Base-by-base conservation (phyloP, 192 early-diverging fungal genomes). In the Backusella sp. region DNA sequence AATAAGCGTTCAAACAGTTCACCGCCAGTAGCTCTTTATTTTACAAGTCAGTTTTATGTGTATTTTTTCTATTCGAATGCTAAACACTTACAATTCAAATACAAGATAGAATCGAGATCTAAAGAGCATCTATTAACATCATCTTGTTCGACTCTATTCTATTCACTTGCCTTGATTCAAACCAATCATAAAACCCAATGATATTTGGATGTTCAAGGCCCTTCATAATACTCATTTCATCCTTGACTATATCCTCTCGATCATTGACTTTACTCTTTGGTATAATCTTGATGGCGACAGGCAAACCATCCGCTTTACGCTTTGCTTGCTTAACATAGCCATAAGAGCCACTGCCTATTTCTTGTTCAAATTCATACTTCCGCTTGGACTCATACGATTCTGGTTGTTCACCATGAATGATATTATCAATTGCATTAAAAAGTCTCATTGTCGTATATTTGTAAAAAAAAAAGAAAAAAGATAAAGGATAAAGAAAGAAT, bases 231-330 rank as follows among this genome's bases (percentile, higher is more conserved):
- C 93, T 86, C 82, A 98, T 95, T 84, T 98, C 97, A 80, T 95
- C 95, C 53, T 92, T 78, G n/a, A 98, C 95, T 94, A 98, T 94
- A 66, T 91, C 87, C 72, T 91, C 92, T 68, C 94, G 91, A 52
- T 92, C 91, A 35, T 80, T 89, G 76, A 97, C 90, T 2, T 92
- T 88, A 70, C 87, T 85, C 79, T 98, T 97, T 77, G 90, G 90
- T 81, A 98, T 97, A 52, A 98, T 90, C 83, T 98, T 98, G 76
- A 97, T 86, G 1, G 97, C 97, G 11, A 95, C 95, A 30, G 89
- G 85, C 17, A 91, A 87, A 7, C 90, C 90, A 19, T 92, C 90
- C n/a, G 86, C 89, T 59, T 92, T 86, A 19, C 88, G 82, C 6
- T 52, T 81, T 23, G 92, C 91, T 70, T 86, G 74, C 53, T 91